These are phyloP conservation scores for Aureobasidium uvarum DNA, from an alignment of 2,329 filamentous ascomycete genomes.

Conservation along the genomic window DNA sequence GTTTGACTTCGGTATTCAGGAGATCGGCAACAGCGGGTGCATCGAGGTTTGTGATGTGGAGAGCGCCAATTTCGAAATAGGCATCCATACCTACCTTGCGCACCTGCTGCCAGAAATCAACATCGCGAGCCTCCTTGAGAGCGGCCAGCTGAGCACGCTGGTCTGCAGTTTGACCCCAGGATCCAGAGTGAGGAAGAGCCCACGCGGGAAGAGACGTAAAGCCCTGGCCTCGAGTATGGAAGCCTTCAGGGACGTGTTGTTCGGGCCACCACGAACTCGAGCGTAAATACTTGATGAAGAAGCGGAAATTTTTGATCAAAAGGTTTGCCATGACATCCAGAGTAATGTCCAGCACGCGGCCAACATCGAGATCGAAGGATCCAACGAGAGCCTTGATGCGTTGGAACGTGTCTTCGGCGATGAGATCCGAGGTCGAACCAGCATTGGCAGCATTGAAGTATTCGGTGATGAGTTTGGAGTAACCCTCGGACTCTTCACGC, in stretches of 20 bases:
- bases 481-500: constrained; percentile 93
- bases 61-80: constrained; percentile 84
- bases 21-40: constrained; percentile 41
- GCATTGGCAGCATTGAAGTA: constrained; percentile 80
- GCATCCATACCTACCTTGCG: constrained; percentile 72
- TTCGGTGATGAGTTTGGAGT: constrained; percentile 93
- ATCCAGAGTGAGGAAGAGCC: constrained; percentile 70
- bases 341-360: constrained; percentile 88
- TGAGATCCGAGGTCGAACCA: constrained; percentile 55
- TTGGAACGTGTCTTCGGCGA: constrained; percentile 82
- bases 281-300: constrained; percentile 90
- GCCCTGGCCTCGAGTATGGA: constrained; percentile 51
- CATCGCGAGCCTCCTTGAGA: constrained; percentile 65
- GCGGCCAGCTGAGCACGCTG: constrained; percentile 61
- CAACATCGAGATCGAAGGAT: constrained; percentile 95
- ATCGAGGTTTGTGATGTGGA: constrained; percentile 62
- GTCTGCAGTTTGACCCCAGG: constrained; percentile 64
- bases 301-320: constrained; percentile 86
- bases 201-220: constrained; percentile 74
- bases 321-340: constrained; percentile 93
- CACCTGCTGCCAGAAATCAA: constrained; percentile 77
- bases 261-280: constrained; percentile 96
- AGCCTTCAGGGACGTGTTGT: constrained; percentile 54
- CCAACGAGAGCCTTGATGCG: constrained; percentile 92
- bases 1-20: constrained; percentile 34